Conservation (phyloP, 768 basidiomycete genomes). For the Lentinula guzmanii region DNA sequence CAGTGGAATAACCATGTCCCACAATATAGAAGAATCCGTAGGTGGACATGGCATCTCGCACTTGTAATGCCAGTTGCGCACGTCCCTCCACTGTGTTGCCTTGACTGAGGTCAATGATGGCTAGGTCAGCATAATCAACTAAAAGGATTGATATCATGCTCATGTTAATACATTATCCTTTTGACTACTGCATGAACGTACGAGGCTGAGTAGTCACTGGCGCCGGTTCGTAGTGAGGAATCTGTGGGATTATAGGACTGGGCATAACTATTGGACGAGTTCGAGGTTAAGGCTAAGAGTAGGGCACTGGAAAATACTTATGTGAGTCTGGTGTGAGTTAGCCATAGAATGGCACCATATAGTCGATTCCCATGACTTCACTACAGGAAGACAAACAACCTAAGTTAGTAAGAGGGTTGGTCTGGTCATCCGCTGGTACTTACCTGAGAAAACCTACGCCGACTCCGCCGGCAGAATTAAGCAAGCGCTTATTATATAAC, state of each 20-base stretch:
- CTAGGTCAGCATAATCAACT: constrained; percentile 39
- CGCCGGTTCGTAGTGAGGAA: constrained; percentile 26
- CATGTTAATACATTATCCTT: background rate
- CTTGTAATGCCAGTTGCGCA: constrained; percentile 20
- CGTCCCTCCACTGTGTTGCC: constrained; percentile 21
- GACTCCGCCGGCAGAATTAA: too few species aligned
- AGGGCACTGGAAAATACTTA: background rate
- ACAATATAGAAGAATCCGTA: constrained; percentile 43
- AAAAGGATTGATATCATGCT: background rate
- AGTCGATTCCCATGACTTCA: background rate
- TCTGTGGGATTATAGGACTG: constrained; percentile 17
- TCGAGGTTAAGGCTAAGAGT: background rate
- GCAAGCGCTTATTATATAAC: too few species aligned
- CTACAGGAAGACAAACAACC: background rate
- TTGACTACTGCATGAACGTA: constrained; percentile 14
- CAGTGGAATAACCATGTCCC: constrained; percentile 39
- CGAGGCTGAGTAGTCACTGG: constrained; percentile 24
- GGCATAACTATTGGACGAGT: constrained; percentile 14
- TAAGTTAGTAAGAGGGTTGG: too few species aligned
- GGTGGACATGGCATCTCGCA: constrained; percentile 26
- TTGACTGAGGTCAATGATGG: constrained; percentile 29
- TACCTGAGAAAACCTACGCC: too few species aligned
- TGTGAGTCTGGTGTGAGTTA: background rate
- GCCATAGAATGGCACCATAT: background rate
- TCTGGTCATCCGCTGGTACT: too few species aligned